Evolutionary conservation across 1,139 yeast species (phyloP).

Genomic region (Zygotorulaspora mrakii): DNA sequence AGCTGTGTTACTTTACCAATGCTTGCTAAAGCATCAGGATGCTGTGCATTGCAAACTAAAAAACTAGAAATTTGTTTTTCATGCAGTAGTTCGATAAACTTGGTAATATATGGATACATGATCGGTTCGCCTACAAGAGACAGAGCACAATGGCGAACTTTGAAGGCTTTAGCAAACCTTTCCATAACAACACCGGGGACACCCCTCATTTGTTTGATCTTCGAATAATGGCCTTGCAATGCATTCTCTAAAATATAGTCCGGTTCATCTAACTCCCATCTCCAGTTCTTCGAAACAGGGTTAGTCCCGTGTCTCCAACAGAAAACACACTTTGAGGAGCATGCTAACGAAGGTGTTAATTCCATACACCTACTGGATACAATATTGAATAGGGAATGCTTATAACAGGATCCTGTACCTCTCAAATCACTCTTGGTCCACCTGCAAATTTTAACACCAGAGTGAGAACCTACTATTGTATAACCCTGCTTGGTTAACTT

Average conservation of each 20-base stretch:
- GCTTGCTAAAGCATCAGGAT: slow-evolving; percentile 73
- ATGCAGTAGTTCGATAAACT: slow-evolving; percentile 76
- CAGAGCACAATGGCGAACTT: slow-evolving; percentile 84
- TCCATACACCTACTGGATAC: slow-evolving; percentile 93
- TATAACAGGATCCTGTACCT: slow-evolving; percentile 93
- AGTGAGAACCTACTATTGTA: slow-evolving; percentile 88
- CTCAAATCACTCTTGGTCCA: slow-evolving; percentile 95
- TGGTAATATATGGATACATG: slow-evolving; percentile 85
- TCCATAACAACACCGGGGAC: slow-evolving; percentile 92
- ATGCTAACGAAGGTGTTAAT: slow-evolving; percentile 87
- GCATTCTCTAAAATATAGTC: slow-evolving; percentile 83
- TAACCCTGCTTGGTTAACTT: slow-evolving; percentile 91
- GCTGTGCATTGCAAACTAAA: slow-evolving; percentile 93
- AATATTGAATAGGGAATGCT: slow-evolving; percentile 88
- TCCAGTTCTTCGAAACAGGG: slow-evolving; percentile 94
- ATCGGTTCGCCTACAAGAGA: slow-evolving; percentile 94
- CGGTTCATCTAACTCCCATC: slow-evolving; percentile 93
- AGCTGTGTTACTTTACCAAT: slow-evolving; percentile 80
- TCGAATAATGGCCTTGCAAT: slow-evolving; percentile 80
- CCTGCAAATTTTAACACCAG: slow-evolving; percentile 92
- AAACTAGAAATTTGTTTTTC: slow-evolving; percentile 76
- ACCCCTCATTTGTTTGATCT: slow-evolving; percentile 91
- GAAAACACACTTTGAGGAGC: slow-evolving; percentile 92
- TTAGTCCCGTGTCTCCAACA: slow-evolving; percentile 98
- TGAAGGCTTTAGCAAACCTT: slow-evolving; percentile 85